phyloP scores from a whole-genome alignment of 2,329 filamentous ascomycete genomes.

The Pseudogymnoascus sp. region DNA sequence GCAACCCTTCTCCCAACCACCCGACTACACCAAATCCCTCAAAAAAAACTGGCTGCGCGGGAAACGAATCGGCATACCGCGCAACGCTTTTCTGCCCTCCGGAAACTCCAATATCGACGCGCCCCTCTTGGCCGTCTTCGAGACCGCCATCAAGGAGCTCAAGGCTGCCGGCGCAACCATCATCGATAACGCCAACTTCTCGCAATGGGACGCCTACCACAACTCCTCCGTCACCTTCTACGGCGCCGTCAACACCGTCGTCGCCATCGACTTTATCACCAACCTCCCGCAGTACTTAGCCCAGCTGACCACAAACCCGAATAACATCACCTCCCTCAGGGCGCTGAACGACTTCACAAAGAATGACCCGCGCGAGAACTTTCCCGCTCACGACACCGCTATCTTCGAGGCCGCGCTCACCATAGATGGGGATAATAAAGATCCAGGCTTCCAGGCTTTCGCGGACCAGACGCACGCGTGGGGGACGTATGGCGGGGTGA shows the following conservation, averaged over 20 bases:
- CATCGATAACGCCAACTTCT: slow-evolving; percentile 53
- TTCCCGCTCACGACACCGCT: slow-evolving; percentile 49
- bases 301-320: slow-evolving; percentile 48
- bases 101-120: slow-evolving; percentile 24
- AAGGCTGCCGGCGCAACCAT: slow-evolving; percentile 49
- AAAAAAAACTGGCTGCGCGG: slow-evolving; percentile 43
- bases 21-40: slow-evolving; percentile 55
- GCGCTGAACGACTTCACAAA: slow-evolving; percentile 51
- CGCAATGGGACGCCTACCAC: slow-evolving; percentile 38
- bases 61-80: slow-evolving; percentile 56
- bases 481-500: slow-evolving; percentile 41
- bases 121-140: slow-evolving; percentile 45
- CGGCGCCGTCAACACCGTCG: slow-evolving; percentile 34
- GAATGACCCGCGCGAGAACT: slow-evolving; percentile 44
- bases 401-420: slow-evolving; percentile 47
- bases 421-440: slow-evolving; percentile 47
- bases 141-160: slow-evolving; percentile 44
- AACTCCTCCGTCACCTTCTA: slow-evolving; percentile 25
- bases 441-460: slow-evolving; percentile 37
- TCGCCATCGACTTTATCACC: slow-evolving; percentile 51
- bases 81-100: slow-evolving; percentile 43
- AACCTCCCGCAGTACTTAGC: slow-evolving; percentile 50
- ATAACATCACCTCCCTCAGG: slow-evolving; percentile 42
- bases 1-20: slow-evolving; percentile 46
- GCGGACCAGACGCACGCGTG: background rate